Conservation (phyloP, 768 basidiomycete species). For the Omphalotus guepiniiformis region DNA sequence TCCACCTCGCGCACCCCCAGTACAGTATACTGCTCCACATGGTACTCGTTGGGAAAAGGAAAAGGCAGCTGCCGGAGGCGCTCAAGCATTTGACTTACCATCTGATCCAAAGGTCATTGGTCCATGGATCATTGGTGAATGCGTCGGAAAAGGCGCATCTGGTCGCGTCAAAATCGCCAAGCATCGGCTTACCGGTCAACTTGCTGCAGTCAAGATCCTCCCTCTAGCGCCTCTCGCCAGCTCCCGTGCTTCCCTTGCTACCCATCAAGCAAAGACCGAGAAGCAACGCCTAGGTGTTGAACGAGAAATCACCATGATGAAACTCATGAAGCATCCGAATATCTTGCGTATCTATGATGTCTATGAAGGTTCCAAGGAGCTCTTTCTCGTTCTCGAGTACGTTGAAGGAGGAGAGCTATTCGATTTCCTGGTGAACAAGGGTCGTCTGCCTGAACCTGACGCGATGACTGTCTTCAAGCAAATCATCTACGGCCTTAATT, state of each 20-base stretch:
- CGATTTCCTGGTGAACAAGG: constrained; percentile 90
- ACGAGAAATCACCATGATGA: constrained; percentile 98
- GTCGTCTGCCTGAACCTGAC: constrained; percentile 73
- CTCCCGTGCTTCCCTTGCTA: constrained; percentile 64
- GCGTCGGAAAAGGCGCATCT: constrained; percentile 90
- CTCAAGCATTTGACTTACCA: constrained; percentile 71
- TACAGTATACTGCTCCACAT: constrained; percentile 62
- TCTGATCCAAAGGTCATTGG: constrained; percentile 85
- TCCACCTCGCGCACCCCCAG: constrained; percentile 69
- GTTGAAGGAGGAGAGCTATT: constrained; percentile 96
- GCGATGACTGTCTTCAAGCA: constrained; percentile 94
- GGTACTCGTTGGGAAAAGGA: constrained; percentile 89
- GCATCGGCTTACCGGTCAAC: constrained; percentile 80
- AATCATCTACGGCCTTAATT: constrained; percentile 91
- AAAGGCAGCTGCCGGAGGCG: constrained; percentile 73
- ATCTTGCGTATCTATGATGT: constrained; percentile 95
- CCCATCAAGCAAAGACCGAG: constrained; percentile 67
- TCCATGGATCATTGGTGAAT: constrained; percentile 91
- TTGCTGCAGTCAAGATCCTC: constrained; percentile 95
- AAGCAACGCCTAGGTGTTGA: constrained; percentile 86
- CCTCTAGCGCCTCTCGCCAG: constrained; percentile 75
- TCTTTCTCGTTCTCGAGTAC: constrained; percentile 92
- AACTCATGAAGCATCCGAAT: constrained; percentile 97
- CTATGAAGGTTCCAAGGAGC: constrained; percentile 86
- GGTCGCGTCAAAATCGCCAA: constrained; percentile 93